Evolutionary conservation across 2,329 filamentous ascomycete genomes (phyloP).

Genomic region (Colletotrichum higginsianum): DNA sequence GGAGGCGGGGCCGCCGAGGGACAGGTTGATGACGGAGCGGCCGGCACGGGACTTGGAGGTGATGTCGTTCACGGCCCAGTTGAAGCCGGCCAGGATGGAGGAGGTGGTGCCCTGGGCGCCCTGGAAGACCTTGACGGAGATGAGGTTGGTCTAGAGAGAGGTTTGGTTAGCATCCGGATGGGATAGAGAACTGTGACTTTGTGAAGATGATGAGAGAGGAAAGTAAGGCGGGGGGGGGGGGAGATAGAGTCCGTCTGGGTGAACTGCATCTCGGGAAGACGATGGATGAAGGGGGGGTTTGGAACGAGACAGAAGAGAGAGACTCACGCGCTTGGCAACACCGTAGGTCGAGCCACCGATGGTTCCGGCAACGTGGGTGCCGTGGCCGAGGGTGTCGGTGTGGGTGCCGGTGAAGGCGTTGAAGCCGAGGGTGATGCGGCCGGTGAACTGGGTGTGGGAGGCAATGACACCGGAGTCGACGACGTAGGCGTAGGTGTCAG

Average conservation of each 20-base stretch:
- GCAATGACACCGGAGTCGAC: conserved; percentile 69
- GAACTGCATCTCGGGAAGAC: not conserved
- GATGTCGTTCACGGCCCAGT: conserved; percentile 63
- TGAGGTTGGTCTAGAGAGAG: conserved; percentile 49
- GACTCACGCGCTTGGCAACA: conserved; percentile 58
- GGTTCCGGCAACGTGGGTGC: conserved; percentile 64
- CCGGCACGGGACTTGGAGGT: conserved; percentile 55
- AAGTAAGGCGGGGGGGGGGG: not conserved
- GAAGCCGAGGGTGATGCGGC: conserved; percentile 56
- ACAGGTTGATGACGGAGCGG: conserved; percentile 69
- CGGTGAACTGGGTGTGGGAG: conserved; percentile 61
- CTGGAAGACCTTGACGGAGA: conserved; percentile 63
- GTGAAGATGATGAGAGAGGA: not conserved
- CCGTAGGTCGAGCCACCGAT: conserved; percentile 61
- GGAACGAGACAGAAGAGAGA: not conserved
- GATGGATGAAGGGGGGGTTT: too few species aligned
- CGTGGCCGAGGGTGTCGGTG: conserved; percentile 59
- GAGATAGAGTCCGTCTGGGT: not conserved
- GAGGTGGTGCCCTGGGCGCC: conserved; percentile 48
- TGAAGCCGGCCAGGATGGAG: conserved; percentile 52
- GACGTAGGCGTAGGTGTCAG: conserved; percentile 64
- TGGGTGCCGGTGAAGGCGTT: conserved; percentile 53
- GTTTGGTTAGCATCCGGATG: not conserved
- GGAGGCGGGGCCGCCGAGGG: conserved; percentile 63
- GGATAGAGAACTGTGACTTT: too few species aligned